A percentile compares a stretch with the other conserved stretches of the same genome.
Evolutionary conservation across 2,329 filamentous ascomycete species (phyloP).

Genomic region (Fusarium napiforme): DNA sequence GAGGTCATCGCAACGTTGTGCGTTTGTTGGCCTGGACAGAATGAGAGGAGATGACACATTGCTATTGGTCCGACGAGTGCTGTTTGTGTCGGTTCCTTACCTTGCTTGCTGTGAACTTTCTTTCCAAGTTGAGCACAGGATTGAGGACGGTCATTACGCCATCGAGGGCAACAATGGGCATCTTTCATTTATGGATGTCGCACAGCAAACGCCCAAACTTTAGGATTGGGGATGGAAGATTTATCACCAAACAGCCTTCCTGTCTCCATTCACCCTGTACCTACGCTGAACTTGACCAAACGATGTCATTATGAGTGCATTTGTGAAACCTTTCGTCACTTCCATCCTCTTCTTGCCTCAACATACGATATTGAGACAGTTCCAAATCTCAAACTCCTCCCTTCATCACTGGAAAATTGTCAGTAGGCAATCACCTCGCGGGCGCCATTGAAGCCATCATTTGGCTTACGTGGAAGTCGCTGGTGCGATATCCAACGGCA

Average conservation of each 20-base stretch:
- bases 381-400: no score
- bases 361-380: background rate
- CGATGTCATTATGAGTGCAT: background rate
- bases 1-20: no score
- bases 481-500: no score
- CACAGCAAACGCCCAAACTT: rapidly evolving
- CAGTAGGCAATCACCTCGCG: background rate
- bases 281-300: background rate
- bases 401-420: rapidly evolving
- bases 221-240: rapidly evolving
- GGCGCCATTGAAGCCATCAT: background rate
- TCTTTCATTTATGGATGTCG: rapidly evolving
- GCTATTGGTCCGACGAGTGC: background rate
- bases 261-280: background rate
- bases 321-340: background rate
- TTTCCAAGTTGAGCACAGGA: background rate
- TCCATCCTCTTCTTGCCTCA: background rate
- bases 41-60: rapidly evolving
- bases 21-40: no score
- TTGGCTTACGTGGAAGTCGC: background rate
- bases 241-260: no score
- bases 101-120: background rate
- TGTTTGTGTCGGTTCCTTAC: background rate
- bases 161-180: background rate
- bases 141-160: background rate